Base-by-base conservation (phyloP, 164 flowering plant genomes). In the Tetracentron sinense region DNA sequence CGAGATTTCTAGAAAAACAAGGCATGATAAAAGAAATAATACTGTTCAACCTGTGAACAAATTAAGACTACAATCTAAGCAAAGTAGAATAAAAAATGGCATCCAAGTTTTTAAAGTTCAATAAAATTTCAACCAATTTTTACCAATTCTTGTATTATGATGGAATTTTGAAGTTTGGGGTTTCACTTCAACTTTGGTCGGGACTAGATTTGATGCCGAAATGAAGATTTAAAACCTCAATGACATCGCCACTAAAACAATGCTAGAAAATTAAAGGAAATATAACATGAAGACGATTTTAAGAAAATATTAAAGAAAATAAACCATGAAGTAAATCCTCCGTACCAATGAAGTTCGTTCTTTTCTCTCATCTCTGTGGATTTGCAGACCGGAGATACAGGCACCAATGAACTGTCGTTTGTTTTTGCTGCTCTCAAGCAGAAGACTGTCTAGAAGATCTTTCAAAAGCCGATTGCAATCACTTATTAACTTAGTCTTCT, bases 381-480 rank as follows among this genome's bases (percentile, higher is more conserved):
- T 82, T 72, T 88, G 90, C 69, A 95, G 79, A 51, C 97, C 98
- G 72, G 80, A 65, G 20, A 95, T 82, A 72, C 99, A 89, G 4
- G 99, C 99, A 50, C 86, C 79, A 42, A 95, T 92, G 59, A 95
- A 95, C 62, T 92, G 96, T 21, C 86, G 74, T 64, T 95, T 92
- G 64, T 95, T 95, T 72, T 95, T 94, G 67, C 84, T 83, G 82
- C 94, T 95, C 79, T 95, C 99, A 29, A 92, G 89, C 66, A 95
- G 76, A 70, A 95, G 98, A 67, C 97, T 76, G 55, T 95, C 98
- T 3, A 95, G 77, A 66, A 95, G 96, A 64, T 95, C 99, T 72
- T 90, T 92, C 33, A 95, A 67, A 58, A 92, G 92, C 57, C 81
- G 83, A 73, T 88, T 92, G 79, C 99, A 92, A 70, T 95, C 99